These are phyloP conservation scores for Gossypium lobatum DNA, from an alignment of 441 rosid species.

Conservation along the genomic window DNA sequence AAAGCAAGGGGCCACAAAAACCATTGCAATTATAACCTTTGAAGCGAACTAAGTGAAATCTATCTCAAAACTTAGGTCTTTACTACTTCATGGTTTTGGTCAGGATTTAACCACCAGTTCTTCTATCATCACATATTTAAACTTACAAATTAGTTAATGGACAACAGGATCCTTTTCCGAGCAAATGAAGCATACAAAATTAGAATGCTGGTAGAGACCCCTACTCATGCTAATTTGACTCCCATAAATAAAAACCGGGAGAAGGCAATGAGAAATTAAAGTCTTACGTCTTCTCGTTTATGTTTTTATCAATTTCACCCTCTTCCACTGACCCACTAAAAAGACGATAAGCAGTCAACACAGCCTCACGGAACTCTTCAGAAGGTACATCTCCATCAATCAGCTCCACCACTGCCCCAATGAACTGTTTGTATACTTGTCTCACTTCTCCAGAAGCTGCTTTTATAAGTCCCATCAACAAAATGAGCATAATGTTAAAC, in stretches of 20 bases:
- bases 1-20: background rate
- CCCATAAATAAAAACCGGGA: background rate
- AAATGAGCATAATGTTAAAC: conserved; percentile 1
- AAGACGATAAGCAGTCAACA: conserved; percentile 45
- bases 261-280: conserved; percentile 6
- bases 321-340: conserved; percentile 43
- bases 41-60: background rate
- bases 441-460: conserved; percentile 77
- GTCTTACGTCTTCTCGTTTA: conserved; percentile 48
- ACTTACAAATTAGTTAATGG: background rate
- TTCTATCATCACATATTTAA: background rate
- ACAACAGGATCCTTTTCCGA: background rate
- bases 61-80: background rate
- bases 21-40: background rate
- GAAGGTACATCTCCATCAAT: conserved; percentile 69
- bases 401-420: conserved; percentile 68
- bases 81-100: background rate
- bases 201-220: background rate
- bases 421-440: conserved; percentile 73
- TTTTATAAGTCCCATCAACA: conserved; percentile 17
- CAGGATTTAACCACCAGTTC: background rate
- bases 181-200: conserved; percentile 2
- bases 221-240: background rate
- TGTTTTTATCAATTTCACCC: conserved; percentile 27
- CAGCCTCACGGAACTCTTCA: conserved; percentile 79